Conservation (phyloP, 495 filamentous ascomycete species). For the Annulohypoxylon maeteangense region DNA sequence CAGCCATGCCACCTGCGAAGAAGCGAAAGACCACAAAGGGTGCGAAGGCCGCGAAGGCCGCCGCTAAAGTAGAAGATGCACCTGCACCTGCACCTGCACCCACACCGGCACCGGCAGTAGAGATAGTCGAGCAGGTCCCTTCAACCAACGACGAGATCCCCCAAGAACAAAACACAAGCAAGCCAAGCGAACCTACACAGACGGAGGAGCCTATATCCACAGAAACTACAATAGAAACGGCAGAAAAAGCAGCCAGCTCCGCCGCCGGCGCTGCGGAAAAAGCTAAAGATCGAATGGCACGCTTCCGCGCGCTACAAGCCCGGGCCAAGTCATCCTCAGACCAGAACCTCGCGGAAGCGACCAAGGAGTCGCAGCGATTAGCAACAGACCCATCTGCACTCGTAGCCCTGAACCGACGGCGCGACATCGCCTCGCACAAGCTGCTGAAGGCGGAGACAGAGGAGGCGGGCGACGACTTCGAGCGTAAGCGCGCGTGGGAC, state of each 20-base stretch:
- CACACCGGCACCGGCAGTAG: constrained; percentile 13
- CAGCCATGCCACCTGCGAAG: constrained; percentile 59
- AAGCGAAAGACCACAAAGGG: constrained; percentile 57
- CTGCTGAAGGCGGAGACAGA: constrained; percentile 91
- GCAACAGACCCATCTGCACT: constrained; percentile 78
- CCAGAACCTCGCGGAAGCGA: constrained; percentile 84
- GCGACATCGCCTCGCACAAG: constrained; percentile 89
- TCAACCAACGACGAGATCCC: constrained; percentile 23
- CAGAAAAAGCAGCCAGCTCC: constrained; percentile 25
- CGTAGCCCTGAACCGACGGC: constrained; percentile 77
- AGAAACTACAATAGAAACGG: constrained; percentile 6
- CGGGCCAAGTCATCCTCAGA: constrained; percentile 82
- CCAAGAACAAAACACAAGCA: constrained; percentile 26
- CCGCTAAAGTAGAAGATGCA: constrained; percentile 12
- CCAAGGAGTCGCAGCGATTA: constrained; percentile 81
- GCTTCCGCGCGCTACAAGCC: constrained; percentile 87
- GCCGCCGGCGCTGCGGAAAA: constrained; percentile 56
- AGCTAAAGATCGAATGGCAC: constrained; percentile 67
- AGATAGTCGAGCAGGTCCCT: constrained; percentile 20
- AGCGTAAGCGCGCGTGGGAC: constrained; percentile 97
- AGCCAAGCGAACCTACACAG: constrained; percentile 22
- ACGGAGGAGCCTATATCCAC: constrained; percentile 14
- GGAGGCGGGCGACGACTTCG: constrained; percentile 89
- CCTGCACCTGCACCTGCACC: constrained; percentile 17
- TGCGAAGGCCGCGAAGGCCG: constrained; percentile 36